Percentiles rank a stretch among this genome's conserved stretches.
Evolutionary conservation across 106 monocot species (phyloP).

Genomic region (Agapanthus africanus): DNA sequence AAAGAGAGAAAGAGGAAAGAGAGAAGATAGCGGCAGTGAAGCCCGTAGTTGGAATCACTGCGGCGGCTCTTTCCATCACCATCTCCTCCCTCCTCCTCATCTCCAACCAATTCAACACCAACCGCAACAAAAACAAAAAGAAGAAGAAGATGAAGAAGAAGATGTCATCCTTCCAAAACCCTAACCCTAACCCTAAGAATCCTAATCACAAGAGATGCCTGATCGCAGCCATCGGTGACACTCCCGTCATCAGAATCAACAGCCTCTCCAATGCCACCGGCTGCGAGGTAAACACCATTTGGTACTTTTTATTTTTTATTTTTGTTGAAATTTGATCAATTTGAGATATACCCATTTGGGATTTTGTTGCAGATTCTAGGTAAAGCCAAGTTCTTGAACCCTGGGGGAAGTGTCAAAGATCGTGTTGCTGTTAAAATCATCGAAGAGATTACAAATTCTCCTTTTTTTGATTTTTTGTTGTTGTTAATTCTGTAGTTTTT

Average conservation of each 20-base stretch:
- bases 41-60: slow-evolving; percentile 5
- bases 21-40: slow-evolving; percentile 37
- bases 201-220: slow-evolving; percentile 34
- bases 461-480: too few relatives aligned
- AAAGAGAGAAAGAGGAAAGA: too few relatives aligned
- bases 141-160: too few relatives aligned
- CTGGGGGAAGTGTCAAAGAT: slow-evolving; percentile 92
- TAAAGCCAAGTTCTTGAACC: slow-evolving; percentile 96
- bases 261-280: slow-evolving; percentile 87
- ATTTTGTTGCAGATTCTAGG: slow-evolving; percentile 65
- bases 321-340: not conserved
- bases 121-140: not conserved
- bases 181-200: too few relatives aligned
- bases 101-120: not conserved
- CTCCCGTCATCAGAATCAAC: slow-evolving; percentile 84
- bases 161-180: too few relatives aligned
- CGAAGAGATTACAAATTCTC: slow-evolving; percentile 76
- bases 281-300: slow-evolving; percentile 56
- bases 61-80: slow-evolving; percentile 35
- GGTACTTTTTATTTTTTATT: not conserved
- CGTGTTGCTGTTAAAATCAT: slow-evolving; percentile 90
- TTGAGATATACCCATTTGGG: slow-evolving; percentile 4
- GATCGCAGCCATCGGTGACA: slow-evolving; percentile 66
- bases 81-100: slow-evolving; percentile 39
- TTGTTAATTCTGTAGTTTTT: too few relatives aligned